phyloP scores from a whole-genome alignment of 768 basidiomycete genomes.

The Pisolithus tinctorius region DNA sequence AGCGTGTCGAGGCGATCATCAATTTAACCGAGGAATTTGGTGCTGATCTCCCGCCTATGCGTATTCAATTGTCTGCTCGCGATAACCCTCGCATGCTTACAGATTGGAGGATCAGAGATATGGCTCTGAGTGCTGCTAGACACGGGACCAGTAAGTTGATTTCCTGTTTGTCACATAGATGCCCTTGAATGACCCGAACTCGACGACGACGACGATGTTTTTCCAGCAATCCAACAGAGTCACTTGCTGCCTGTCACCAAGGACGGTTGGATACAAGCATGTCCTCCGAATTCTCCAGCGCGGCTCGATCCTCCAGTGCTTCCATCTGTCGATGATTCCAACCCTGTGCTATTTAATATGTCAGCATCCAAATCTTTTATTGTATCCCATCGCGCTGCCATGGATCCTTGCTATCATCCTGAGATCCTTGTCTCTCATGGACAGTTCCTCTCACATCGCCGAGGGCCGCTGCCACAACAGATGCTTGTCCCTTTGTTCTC shows the following conservation, averaged over 20 bases:
- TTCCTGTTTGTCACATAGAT: background rate
- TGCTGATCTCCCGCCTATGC: conserved; percentile 24
- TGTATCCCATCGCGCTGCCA: conserved; percentile 26
- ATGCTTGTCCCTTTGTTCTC: conserved; percentile 47
- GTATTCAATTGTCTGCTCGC: conserved; percentile 21
- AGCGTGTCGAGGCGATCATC: conserved; percentile 16
- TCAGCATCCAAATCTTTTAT: conserved; percentile 24
- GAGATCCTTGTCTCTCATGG: conserved; percentile 36
- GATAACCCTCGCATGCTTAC: conserved; percentile 25
- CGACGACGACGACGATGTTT: background rate
- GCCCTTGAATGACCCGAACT: background rate
- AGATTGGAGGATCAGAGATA: conserved; percentile 15
- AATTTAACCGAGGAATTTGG: conserved; percentile 20
- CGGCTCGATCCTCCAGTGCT: conserved; percentile 27
- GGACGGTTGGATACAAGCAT: conserved; percentile 18
- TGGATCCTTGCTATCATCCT: conserved; percentile 35
- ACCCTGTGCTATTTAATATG: background rate
- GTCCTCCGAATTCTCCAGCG: conserved; percentile 17
- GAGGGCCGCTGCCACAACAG: conserved; percentile 39
- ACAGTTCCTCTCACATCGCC: conserved; percentile 41
- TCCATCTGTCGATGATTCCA: background rate
- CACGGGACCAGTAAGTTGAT: conserved; percentile 19
- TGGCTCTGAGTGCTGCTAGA: conserved; percentile 19
- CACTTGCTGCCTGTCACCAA: conserved; percentile 29
- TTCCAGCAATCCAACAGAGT: conserved; percentile 18